phyloP scores from a whole-genome alignment of 805 yeast genomes.

The Metschnikowia matae region DNA sequence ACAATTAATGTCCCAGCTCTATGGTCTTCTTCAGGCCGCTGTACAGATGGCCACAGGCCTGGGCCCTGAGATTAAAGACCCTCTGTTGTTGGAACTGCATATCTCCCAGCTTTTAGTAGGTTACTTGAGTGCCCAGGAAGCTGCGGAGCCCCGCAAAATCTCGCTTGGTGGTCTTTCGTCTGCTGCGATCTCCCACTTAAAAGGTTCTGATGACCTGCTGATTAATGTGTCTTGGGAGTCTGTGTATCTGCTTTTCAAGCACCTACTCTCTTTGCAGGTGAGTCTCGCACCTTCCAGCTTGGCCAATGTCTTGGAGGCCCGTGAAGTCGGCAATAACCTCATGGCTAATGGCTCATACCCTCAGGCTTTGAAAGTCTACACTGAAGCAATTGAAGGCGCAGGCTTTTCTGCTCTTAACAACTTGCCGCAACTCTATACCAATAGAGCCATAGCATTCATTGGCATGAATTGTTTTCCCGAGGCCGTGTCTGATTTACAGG shows the following conservation, averaged over 20 bases:
- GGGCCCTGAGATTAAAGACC: neutral
- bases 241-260: slow-evolving; percentile 7
- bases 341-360: slow-evolving; percentile 35
- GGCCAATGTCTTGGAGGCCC: slow-evolving; percentile 15
- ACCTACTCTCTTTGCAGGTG: slow-evolving; percentile 6
- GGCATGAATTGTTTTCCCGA: slow-evolving; percentile 40
- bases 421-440: slow-evolving; percentile 32
- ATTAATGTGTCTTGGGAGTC: slow-evolving; percentile 4
- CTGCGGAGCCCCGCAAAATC: slow-evolving; percentile 3
- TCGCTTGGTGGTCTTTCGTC: slow-evolving; percentile 11
- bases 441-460: slow-evolving; percentile 40
- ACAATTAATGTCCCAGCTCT: slow-evolving; percentile 18
- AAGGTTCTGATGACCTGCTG: slow-evolving; percentile 1
- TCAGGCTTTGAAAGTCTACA: slow-evolving; percentile 37
- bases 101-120: slow-evolving; percentile 7
- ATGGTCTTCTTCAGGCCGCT: slow-evolving; percentile 16
- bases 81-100: neutral
- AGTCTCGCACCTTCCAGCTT: neutral
- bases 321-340: slow-evolving; percentile 40
- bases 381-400: slow-evolving; percentile 30
- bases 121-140: slow-evolving; percentile 8
- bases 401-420: slow-evolving; percentile 10
- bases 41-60: neutral
- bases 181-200: slow-evolving; percentile 6
- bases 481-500: slow-evolving; percentile 34